Evolutionary conservation across 2,329 filamentous ascomycete species (phyloP), one percentile per base, ranked within the genome.

Genomic region (Monosporascus sp.): DNA sequence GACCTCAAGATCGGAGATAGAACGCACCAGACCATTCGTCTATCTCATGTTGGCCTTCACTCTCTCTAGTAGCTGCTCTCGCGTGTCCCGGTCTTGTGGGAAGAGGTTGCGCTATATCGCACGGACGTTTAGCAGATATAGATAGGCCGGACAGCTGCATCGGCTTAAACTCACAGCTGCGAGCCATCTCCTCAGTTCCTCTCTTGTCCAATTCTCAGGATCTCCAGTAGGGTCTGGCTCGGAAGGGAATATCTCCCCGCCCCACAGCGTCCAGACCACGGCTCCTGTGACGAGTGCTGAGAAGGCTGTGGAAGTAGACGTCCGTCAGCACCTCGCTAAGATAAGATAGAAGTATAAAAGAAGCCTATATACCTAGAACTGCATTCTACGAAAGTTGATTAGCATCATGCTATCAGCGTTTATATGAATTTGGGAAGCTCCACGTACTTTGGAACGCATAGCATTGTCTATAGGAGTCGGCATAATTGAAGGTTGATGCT

Each of bases 241-340:
- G 3, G 81, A 71, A 1, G 92, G 92, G 64, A 97, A 96, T 65
- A 97, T 81, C 58, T 93, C 90, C 51, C 83, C 80, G 53, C 91
- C 91, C 86, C 88, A 95, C 63, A 97, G 93, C 19, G 83, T 81
- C 87, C 88, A 96, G 43, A 83, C 84, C 17, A 91, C 88, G 2
- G 88, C 91, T 2, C 88, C 90, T 7, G 89, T 88, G 16, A 97
- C 81, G 50, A 95, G 79, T 9, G 88, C 89, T 5, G 88, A 85
- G 67, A 97, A 97, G 19, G 86, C 89, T 86, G 73, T 52, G 17
- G 63, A 62, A 53, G 43, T 55, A 60, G 64, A 48, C n/a, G 37
- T 58, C 58, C 60, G 63, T 66, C 51, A 65, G 62, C 62, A 60
- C 44, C 19, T 52, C 7, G 22, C 5, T 26, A 22, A 22, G 35